Evolutionary conservation across 805 yeast genomes (phyloP), one percentile per base, ranked within the genome.

Genomic region (Candida gorgasii): DNA sequence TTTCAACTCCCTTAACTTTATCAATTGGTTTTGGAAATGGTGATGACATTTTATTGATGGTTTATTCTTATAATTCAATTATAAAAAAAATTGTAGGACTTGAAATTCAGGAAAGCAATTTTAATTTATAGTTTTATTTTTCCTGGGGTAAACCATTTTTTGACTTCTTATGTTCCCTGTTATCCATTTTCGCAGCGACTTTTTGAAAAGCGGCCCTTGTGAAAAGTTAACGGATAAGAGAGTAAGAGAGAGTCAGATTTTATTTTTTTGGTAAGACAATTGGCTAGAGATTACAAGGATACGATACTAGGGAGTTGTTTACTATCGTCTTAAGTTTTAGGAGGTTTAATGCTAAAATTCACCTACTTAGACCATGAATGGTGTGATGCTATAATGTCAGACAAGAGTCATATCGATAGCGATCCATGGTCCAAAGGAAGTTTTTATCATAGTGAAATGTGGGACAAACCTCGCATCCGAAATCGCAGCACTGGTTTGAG

Each of bases 1-100:
- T 63, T 53, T 75, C 71, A 37, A 80, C 82, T 34, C 83, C 84
- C 42, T 67, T 59, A 23, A 78, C 58, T 36, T 66, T 65, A 45
- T 72, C 75, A 34, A 59, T 54, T 27, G 70, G 58, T 49, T 60
- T 54, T 44, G 79, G 79, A 54, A 74, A 75, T 50, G 79, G 79
- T 39, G 63, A 36, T 30, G 71, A 55, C 72, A 67, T 67, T 8
- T 16, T 52, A 14, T 13, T 24, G 7, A 24, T 8, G 13, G n/a
- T n/a, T 23, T 22, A 4, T 29, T 16, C n/a, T 15, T 32, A 23
- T 24, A 19, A n/a, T 23, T 29, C 15, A 22, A 19, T 29, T 19
- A 17, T 13, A 42, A 36, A 36, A 36, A 24, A 27, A 37, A 14
- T 9, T 18, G 11, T 15, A 24, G 19, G 17, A 11, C 9, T 24